phyloP scores from a whole-genome alignment of 2,329 filamentous ascomycete genomes.

The Aspergillus caelatus region DNA sequence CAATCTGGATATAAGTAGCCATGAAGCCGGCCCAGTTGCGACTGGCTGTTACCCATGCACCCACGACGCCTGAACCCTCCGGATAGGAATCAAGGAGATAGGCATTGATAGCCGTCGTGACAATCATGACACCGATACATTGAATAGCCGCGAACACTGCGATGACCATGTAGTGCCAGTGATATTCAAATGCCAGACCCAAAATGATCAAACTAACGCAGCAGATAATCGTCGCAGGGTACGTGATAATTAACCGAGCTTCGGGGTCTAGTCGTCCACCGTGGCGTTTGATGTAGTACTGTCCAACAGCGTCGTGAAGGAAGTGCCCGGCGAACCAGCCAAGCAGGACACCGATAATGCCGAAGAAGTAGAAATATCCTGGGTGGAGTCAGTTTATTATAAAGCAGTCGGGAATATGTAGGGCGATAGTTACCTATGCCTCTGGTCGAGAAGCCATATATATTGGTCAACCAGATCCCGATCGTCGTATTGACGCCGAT shows the following conservation, averaged over 20 bases:
- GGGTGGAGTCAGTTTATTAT: neutral
- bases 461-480: conserved; percentile 51
- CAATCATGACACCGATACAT: conserved; percentile 58
- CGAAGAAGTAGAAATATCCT: conserved; percentile 58
- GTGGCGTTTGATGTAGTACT: conserved; percentile 50
- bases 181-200: conserved; percentile 50
- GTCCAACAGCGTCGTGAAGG: conserved; percentile 55
- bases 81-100: conserved; percentile 58
- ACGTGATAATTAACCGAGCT: conserved; percentile 54
- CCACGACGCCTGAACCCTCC: conserved; percentile 4
- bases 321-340: conserved; percentile 55
- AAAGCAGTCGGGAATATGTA: neutral
- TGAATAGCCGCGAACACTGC: conserved; percentile 55
- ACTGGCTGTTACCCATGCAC: conserved; percentile 53
- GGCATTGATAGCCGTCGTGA: conserved; percentile 53
- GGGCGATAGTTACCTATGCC: conserved; percentile 48
- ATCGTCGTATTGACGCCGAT: conserved; percentile 60
- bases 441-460: conserved; percentile 52
- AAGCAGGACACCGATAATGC: conserved; percentile 55
- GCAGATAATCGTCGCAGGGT: conserved; percentile 35
- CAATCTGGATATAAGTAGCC: conserved; percentile 47
- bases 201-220: conserved; percentile 41
- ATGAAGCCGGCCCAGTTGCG: conserved; percentile 54
- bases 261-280: conserved; percentile 59
- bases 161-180: conserved; percentile 54